Evolutionary conservation across 78 protist species (phyloP).

Genomic region (Dictyostelium citrinum): DNA sequence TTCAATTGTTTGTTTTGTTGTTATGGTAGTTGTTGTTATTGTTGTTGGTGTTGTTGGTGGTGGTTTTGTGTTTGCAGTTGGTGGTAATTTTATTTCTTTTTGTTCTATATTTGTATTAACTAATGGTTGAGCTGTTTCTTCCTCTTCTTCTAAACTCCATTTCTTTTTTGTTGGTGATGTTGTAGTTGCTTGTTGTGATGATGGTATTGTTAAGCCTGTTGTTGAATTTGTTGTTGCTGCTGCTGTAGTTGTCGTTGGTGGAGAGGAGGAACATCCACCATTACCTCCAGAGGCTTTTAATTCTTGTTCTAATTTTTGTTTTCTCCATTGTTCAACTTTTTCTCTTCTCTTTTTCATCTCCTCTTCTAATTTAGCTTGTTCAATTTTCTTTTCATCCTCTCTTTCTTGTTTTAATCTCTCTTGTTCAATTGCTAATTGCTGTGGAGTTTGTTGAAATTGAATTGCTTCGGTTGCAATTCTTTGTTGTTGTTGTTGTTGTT

Average conservation of each 20-base stretch:
- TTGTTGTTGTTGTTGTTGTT: neutral
- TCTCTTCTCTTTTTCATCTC: slow-evolving; percentile 79
- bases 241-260: neutral
- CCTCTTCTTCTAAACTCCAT: slow-evolving; percentile 76
- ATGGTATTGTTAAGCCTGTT: neutral
- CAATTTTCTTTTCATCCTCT: slow-evolving; percentile 30
- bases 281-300: neutral
- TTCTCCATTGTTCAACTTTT: slow-evolving; percentile 74
- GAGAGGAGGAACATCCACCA: neutral
- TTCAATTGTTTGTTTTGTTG: neutral
- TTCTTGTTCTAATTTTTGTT: slow-evolving; percentile 46
- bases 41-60: neutral
- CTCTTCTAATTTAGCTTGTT: slow-evolving; percentile 29
- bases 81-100: neutral
- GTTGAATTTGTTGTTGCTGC: neutral
- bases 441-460: slow-evolving; percentile 3
- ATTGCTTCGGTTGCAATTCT: neutral
- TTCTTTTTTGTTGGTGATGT: neutral
- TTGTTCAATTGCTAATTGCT: slow-evolving; percentile 3
- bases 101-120: neutral
- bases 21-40: neutral
- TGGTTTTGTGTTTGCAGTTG: neutral
- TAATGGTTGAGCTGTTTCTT: neutral
- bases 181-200: neutral
- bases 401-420: slow-evolving; percentile 45